Base-by-base conservation (phyloP, 352 stramenopile genomes). In the Globisporangium canariense region DNA sequence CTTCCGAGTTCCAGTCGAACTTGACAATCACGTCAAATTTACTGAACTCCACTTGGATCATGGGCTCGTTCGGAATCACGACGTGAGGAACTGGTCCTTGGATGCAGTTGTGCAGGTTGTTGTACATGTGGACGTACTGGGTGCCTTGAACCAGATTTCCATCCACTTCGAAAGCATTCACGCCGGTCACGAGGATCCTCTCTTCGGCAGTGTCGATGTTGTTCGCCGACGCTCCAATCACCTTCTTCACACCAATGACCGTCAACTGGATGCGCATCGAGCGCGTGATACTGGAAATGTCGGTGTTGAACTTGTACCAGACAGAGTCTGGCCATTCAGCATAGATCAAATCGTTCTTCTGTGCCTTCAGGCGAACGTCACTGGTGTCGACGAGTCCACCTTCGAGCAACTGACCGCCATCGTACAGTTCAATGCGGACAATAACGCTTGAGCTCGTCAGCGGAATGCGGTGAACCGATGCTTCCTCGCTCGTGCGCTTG, bases 131-230 rank as follows among this genome's bases (percentile, higher is more conserved):
- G 22, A 89, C 75, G 65, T 93, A 95, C 30, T 86, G 83, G 10
- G 75, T 68, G 18, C 86, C 83, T 55, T 93, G 83, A 2, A 68
- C 69, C 5, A 95, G 69, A 55, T 67, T 69, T 32, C 83, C 83
- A 61, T 93, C 83, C 22, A 95, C 84, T 22, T 93, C 83, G 25
- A 95, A 95, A 1, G 79, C 80, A 62, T 95, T 95, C 63, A 95
- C 68, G 13, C 86, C 86, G 0, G 84, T 93, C 30, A 90, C 80
- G 3, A 95, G 72, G 65, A 95, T 91, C 22, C 76, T 86, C 65
- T 95, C 86, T 55, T 89, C 79, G 1, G 62, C 60, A 0, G 58
- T 52, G 25, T 81, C 76, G 54, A 80, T 71, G 34, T 62, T 81
- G 1, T 76, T 69, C 22, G 70, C 68, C 4, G 74, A 76, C 4